A percentile compares a stretch with the other conserved stretches of the same genome.
phyloP scores from a whole-genome alignment of 2,329 filamentous ascomycete species.

The Stemphylium lycopersici region DNA sequence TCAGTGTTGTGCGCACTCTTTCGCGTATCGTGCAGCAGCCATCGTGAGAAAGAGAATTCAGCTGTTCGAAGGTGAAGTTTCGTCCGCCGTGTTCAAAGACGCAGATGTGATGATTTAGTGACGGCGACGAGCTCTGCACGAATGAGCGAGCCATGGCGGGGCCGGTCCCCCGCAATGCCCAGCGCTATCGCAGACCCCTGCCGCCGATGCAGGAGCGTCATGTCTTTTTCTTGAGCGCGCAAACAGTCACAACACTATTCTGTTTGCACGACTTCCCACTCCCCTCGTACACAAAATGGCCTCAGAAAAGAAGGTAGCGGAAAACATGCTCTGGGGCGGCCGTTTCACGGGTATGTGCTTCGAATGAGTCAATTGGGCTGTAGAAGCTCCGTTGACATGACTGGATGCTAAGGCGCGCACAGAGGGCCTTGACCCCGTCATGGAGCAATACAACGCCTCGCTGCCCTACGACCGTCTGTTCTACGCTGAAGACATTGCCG shows the following conservation, averaged over 20 bases:
- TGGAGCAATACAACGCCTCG: conserved; percentile 83
- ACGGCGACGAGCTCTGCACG: not conserved
- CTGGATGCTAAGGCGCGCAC: conserved; percentile 20
- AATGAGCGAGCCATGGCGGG: not conserved
- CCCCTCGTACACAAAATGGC: conserved; percentile 30
- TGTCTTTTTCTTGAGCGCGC: conserved; percentile 29
- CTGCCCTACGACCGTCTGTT: conserved; percentile 80
- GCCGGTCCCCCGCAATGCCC: conserved; percentile 6
- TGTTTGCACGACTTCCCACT: not conserved
- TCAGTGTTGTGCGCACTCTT: no score
- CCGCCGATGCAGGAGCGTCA: conserved; percentile 33
- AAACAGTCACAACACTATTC: conserved; percentile 29
- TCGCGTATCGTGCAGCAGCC: no score
- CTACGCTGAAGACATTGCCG: conserved; percentile 80
- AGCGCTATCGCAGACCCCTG: conserved; percentile 23
- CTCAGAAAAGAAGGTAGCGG: conserved; percentile 45
- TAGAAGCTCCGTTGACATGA: not conserved
- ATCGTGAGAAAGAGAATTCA: no score
- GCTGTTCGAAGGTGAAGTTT: no score
- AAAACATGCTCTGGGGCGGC: conserved; percentile 50
- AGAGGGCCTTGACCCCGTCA: conserved; percentile 84
- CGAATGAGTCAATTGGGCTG: not conserved
- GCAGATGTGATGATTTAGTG: not conserved
- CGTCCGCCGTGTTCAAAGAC: no score
- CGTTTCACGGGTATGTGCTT: conserved; percentile 31